phyloP scores from a whole-genome alignment of 2,329 filamentous ascomycete species.

The Endoconidiophora laricicola region DNA sequence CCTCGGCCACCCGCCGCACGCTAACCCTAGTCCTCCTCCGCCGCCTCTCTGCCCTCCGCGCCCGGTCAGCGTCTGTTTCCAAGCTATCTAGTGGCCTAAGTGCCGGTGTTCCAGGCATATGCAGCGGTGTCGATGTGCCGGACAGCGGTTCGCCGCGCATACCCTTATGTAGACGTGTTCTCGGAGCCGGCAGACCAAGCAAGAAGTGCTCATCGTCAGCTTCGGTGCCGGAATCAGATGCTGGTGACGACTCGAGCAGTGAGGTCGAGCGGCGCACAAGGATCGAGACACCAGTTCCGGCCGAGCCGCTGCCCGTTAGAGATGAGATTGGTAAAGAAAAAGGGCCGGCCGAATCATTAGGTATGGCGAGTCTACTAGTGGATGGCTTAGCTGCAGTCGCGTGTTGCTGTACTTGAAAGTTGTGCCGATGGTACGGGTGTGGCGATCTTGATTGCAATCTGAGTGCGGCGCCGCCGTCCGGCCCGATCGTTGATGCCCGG shows the following conservation, averaged over 20 bases:
- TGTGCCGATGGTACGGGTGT: slow-evolving; percentile 49
- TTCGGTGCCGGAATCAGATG: slow-evolving; percentile 81
- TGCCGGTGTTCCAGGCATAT: slow-evolving; percentile 14
- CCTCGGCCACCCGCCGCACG: slow-evolving; percentile 35
- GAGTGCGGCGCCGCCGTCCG: neutral
- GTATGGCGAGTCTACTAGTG: neutral
- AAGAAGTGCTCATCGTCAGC: slow-evolving; percentile 87
- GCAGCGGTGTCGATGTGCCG: slow-evolving; percentile 36
- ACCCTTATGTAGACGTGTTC: slow-evolving; percentile 58
- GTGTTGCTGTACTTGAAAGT: slow-evolving; percentile 34
- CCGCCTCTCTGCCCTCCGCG: slow-evolving; percentile 14
- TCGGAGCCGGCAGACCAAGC: slow-evolving; percentile 69
- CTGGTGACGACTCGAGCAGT: slow-evolving; percentile 1
- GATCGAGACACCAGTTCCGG: neutral
- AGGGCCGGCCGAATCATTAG: too few relatives aligned
- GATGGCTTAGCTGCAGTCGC: neutral
- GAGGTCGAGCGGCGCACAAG: neutral
- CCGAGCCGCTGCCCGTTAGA: neutral
- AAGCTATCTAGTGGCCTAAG: neutral
- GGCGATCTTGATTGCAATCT: slow-evolving; percentile 43
- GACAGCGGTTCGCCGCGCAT: slow-evolving; percentile 47
- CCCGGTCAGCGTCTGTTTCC: neutral
- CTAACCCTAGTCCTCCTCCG: slow-evolving; percentile 31
- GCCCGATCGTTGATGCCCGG: too few relatives aligned
- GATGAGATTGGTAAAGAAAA: too few relatives aligned